Conservation (phyloP, 805 yeast species). For the Myxozyma mucilagina region DNA sequence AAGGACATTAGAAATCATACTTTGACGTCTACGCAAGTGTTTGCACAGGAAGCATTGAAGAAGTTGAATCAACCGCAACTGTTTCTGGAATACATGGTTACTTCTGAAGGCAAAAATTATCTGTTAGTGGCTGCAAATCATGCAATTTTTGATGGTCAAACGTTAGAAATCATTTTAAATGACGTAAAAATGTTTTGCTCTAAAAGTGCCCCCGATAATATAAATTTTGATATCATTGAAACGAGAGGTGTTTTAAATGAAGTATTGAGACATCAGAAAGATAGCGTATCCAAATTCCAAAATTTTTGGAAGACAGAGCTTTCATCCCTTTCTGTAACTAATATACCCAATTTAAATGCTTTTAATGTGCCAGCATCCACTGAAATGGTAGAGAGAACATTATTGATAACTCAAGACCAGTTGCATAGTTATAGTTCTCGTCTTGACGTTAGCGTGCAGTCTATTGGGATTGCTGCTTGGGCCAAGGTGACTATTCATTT, state of each 20-base stretch:
- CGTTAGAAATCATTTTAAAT: slow-evolving; percentile 6
- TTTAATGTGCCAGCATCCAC: neutral
- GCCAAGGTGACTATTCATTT: slow-evolving; percentile 6
- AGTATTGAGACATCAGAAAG: slow-evolving; percentile 5
- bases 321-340: neutral
- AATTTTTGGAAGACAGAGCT: slow-evolving; percentile 25
- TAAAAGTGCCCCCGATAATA: neutral
- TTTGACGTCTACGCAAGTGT: neutral
- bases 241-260: slow-evolving; percentile 4
- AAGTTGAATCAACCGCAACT: slow-evolving; percentile 20
- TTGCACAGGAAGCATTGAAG: neutral
- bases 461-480: slow-evolving; percentile 31
- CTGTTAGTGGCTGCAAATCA: slow-evolving; percentile 26
- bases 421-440: neutral
- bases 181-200: slow-evolving; percentile 2
- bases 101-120: neutral
- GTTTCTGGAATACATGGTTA: slow-evolving; percentile 14
- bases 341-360: slow-evolving; percentile 26
- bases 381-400: neutral
- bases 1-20: slow-evolving; percentile 3
- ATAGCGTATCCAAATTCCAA: neutral
- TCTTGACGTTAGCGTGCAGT: slow-evolving; percentile 14
- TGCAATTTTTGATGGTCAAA: slow-evolving; percentile 32
- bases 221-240: neutral
- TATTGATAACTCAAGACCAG: neutral